A percentile compares a stretch with the other conserved stretches of the same genome.
These are phyloP conservation scores for Collybia mongolica DNA, from an alignment of 768 basidiomycete genomes.

Conservation along the genomic window DNA sequence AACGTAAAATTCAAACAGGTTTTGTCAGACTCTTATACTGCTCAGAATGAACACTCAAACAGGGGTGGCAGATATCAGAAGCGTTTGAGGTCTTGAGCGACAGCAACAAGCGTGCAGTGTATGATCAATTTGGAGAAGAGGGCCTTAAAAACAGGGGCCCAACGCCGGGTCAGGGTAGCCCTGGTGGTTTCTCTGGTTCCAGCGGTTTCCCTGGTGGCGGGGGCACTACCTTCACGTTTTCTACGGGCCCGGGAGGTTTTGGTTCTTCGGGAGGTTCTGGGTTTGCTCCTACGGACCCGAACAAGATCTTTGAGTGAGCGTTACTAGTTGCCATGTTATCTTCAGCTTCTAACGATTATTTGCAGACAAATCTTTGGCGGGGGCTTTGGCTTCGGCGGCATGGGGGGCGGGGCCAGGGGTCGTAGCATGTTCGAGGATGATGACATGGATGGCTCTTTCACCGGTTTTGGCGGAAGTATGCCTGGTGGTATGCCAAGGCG, in stretches of 20 bases:
- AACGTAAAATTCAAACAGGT: conserved; percentile 92
- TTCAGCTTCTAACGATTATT: conserved; percentile 1
- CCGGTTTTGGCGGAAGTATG: conserved; percentile 35
- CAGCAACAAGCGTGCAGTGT: conserved; percentile 78
- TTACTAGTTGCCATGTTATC: background rate
- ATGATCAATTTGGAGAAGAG: conserved; percentile 95
- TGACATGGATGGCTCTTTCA: conserved; percentile 42
- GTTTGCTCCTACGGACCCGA: conserved; percentile 79
- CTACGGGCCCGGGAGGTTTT: conserved; percentile 47
- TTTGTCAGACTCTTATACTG: conserved; percentile 7
- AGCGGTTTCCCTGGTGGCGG: conserved; percentile 36
- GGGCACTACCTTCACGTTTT: conserved; percentile 56
- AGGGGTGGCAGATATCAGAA: conserved; percentile 71
- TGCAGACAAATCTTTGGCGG: conserved; percentile 58
- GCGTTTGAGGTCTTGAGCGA: conserved; percentile 95
- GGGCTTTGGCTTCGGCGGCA: conserved; percentile 25
- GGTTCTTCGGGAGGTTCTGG: conserved; percentile 38
- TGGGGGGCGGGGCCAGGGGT: conserved; percentile 34
- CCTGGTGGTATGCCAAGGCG: conserved; percentile 57
- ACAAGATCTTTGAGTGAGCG: conserved; percentile 86
- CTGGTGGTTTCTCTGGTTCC: background rate
- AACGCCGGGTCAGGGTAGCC: conserved; percentile 48
- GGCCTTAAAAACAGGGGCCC: conserved; percentile 78
- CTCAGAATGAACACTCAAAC: background rate
- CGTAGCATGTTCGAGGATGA: conserved; percentile 46